phyloP scores from a whole-genome alignment of 441 rosid species.

The Croton setiger region DNA sequence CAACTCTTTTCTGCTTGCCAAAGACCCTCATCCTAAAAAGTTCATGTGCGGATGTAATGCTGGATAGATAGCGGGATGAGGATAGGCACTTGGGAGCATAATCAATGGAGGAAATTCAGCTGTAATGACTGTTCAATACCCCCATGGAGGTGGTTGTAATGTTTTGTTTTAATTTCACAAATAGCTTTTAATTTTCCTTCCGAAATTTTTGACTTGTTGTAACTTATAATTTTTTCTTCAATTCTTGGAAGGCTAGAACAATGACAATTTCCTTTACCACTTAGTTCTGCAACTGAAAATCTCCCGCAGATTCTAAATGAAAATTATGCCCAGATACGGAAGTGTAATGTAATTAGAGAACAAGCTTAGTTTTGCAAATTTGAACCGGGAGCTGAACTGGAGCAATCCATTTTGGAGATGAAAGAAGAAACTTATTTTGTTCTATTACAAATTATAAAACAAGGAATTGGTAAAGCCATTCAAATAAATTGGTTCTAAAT shows the following conservation, averaged over 20 bases:
- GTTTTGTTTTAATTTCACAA: background rate
- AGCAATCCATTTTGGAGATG: background rate
- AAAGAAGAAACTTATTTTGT: background rate
- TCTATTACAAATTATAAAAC: background rate
- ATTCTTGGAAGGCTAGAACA: background rate
- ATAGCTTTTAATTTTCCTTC: background rate
- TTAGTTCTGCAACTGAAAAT: background rate
- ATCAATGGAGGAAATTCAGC: background rate
- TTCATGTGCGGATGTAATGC: conserved; percentile 9
- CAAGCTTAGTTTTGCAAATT: too few relatives aligned
- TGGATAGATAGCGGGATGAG: background rate
- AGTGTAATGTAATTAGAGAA: too few relatives aligned
- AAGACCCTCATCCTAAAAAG: conserved; percentile 57
- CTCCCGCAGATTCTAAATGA: background rate
- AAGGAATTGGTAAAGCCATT: background rate
- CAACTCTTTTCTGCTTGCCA: conserved; percentile 85
- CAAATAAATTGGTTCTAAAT: conserved; percentile 5
- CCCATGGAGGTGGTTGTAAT: background rate
- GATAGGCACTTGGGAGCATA: conserved; percentile 1
- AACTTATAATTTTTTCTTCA: background rate
- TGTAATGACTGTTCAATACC: background rate
- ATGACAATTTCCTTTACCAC: background rate
- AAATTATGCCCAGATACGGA: background rate
- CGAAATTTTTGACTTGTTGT: background rate
- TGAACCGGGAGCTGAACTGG: too few relatives aligned